Base-by-base conservation (phyloP, 2,329 filamentous ascomycete genomes). In the Xylariaceae sp. region DNA sequence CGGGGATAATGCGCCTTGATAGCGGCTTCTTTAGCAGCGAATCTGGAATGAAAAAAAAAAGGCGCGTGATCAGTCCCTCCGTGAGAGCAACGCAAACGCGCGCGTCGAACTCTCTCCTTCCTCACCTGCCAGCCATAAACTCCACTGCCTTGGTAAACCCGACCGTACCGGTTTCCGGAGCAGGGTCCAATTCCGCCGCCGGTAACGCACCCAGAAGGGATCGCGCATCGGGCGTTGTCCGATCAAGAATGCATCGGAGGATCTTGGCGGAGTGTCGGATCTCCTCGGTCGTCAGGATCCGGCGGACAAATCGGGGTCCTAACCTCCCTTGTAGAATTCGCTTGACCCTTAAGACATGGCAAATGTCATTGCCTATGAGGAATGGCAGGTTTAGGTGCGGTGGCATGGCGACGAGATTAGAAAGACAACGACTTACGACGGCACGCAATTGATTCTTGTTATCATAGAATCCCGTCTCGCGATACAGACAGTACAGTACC, bases 281-380 rank as follows among this genome's bases (percentile, higher is more conserved):
- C 67, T 80, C 77, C 27, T 74, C 69, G 0, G 70, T 64, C 3
- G 74, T 70, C 29, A 84, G 68, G 49, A 84, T 64, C 53, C 76
- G 75, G 7, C 68, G 64, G 48, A 82, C 66, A 62, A 83, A 81
- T 32, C 73, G 73, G 4, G 59, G 51, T 1, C 72, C 74, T 40
- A 68, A 67, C 6, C 72, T 67, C 30, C 73, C 68, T 19, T 67
- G 69, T 50, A 92, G 70, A 50, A 91, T 74, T 26, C 70, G 68
- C 57, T 75, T 72, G 56, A 95, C 83, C 53, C 90, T 84, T 0
- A 77, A 71, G 54, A 90, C 79, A 54, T 79, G 78, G 70, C 88
- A 90, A 54, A 95, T 86, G 68, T 95, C 91, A 47, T 83, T 92
- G 55, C 91, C 91, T 50, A 95, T 74, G 47, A 79, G 78, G 11